Percentiles rank a stretch among this genome's conserved stretches.
phyloP scores from a whole-genome alignment of 75 land plant species.

The Larix kaempferi region DNA sequence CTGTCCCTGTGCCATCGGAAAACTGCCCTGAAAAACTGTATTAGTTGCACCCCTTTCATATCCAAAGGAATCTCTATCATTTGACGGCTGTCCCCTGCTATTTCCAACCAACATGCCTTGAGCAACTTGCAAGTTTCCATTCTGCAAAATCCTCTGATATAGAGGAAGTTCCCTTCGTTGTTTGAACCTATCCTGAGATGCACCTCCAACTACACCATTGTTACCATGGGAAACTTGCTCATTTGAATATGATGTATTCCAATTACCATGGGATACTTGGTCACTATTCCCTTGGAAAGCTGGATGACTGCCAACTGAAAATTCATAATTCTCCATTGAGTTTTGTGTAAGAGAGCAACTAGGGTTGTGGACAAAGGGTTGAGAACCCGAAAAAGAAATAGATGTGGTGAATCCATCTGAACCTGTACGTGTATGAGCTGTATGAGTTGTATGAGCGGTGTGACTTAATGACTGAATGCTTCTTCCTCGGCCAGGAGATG shows the following conservation, averaged over 20 bases:
- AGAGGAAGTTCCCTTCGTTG: conserved; percentile 39
- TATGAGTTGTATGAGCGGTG: conserved; percentile 25
- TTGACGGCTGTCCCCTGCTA: conserved; percentile 5
- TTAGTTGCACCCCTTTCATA: neutral
- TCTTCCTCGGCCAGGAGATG: conserved; percentile 36
- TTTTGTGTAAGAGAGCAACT: conserved; percentile 93
- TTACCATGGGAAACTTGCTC: conserved; percentile 32
- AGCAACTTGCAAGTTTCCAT: conserved; percentile 21
- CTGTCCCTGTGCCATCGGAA: conserved; percentile 1
- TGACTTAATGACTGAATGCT: conserved; percentile 54
- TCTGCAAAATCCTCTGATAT: conserved; percentile 41
- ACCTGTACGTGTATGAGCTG: conserved; percentile 34
- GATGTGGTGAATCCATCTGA: conserved; percentile 87
- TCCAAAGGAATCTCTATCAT: conserved; percentile 6
- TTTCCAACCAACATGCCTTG: conserved; percentile 17
- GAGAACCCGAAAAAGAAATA: conserved; percentile 83
- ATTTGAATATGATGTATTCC: conserved; percentile 45
- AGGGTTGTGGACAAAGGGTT: conserved; percentile 79
- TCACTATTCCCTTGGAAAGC: conserved; percentile 60
- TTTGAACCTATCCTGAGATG: conserved; percentile 31
- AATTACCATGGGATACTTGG: conserved; percentile 50
- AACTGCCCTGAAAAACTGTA: conserved; percentile 2
- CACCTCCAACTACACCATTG: conserved; percentile 9
- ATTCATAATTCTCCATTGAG: conserved; percentile 70
- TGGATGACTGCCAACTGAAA: conserved; percentile 76